phyloP scores from a whole-genome alignment of 2,329 filamentous ascomycete genomes.

The Pestalotiopsis sp. region DNA sequence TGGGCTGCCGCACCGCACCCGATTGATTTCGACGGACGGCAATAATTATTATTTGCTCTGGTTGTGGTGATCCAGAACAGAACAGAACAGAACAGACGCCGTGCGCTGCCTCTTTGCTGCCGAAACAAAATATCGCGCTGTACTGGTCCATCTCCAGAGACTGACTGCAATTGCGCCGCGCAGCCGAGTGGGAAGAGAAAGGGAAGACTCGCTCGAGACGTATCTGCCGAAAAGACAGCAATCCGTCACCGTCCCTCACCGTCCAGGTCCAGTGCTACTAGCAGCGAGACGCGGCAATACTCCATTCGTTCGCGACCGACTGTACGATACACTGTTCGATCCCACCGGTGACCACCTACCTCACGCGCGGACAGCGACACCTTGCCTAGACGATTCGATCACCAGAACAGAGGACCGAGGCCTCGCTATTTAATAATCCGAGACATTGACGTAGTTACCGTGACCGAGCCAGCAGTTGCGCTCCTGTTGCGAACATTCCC shows the following conservation, averaged over 20 bases:
- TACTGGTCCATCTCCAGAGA: neutral
- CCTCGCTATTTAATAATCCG: neutral
- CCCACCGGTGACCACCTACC: neutral
- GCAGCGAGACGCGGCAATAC: neutral
- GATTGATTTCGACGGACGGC: slow-evolving; percentile 1
- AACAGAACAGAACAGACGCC: neutral
- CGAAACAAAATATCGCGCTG: neutral
- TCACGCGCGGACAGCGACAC: neutral
- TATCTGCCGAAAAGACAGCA: neutral
- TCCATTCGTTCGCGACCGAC: neutral
- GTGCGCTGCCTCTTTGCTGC: neutral
- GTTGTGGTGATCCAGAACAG: neutral
- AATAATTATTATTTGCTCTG: slow-evolving; percentile 1
- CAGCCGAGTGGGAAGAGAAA: neutral
- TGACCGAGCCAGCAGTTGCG: neutral
- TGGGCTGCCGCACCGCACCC: neutral
- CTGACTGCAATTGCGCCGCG: neutral
- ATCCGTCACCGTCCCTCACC: neutral
- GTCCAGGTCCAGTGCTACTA: neutral
- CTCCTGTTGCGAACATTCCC: neutral
- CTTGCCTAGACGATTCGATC: neutral
- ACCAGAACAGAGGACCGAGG: neutral
- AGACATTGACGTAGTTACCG: neutral
- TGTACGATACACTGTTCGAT: neutral
- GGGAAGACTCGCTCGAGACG: neutral